A percentile compares a stretch with the other conserved stretches of the same genome.
Evolutionary conservation across 148 eudicot genomes (phyloP).

Genomic region (Rhododendron simsii): DNA sequence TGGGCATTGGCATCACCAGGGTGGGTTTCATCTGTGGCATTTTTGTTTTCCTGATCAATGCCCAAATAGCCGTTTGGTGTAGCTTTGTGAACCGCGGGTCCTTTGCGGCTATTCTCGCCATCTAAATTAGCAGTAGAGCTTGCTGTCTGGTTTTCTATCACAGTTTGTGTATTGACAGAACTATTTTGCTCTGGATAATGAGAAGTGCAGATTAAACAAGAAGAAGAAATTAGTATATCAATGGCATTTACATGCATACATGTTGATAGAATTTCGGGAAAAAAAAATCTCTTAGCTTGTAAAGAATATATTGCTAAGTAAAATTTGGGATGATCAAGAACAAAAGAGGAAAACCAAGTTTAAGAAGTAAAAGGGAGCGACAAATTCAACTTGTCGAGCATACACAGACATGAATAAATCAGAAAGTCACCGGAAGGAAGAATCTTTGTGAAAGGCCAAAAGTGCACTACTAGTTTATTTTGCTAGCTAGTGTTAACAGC

Average conservation of each 20-base stretch:
- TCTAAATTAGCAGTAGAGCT: slow-evolving; percentile 3
- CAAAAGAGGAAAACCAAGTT: background rate
- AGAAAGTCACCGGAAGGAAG: background rate
- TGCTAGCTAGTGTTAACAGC: background rate
- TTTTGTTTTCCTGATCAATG: slow-evolving; percentile 13
- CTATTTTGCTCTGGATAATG: background rate
- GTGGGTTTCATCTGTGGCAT: slow-evolving; percentile 10
- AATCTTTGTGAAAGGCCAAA: background rate
- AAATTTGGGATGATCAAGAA: background rate
- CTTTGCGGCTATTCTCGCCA: slow-evolving; percentile 10
- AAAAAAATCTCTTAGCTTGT: background rate
- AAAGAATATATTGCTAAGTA: background rate
- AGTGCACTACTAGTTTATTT: background rate
- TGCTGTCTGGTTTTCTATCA: background rate
- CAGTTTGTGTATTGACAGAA: background rate
- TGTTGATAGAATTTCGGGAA: background rate
- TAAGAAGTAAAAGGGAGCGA: background rate
- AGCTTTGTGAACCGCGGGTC: slow-evolving; percentile 8
- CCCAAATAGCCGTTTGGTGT: background rate
- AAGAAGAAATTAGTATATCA: background rate
- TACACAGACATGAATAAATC: background rate
- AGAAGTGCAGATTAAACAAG: background rate
- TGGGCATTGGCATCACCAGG: slow-evolving; percentile 23
- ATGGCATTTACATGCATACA: background rate
- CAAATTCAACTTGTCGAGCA: background rate